These are phyloP conservation scores for Nakaseomyces glabratus DNA, from an alignment of 1,139 yeast genomes.

Conservation along the genomic window DNA sequence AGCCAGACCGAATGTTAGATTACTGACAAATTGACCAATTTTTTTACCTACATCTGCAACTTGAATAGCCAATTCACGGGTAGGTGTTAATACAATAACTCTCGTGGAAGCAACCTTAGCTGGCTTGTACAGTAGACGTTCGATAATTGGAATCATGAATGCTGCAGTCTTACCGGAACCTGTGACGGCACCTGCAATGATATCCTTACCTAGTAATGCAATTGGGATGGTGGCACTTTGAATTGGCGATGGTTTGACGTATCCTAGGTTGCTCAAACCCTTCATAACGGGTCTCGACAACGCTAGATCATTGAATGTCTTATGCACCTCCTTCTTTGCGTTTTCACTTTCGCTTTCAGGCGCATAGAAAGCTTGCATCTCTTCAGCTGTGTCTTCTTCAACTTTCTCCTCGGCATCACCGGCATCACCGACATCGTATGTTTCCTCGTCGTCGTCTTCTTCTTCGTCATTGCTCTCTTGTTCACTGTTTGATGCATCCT, in stretches of 20 bases:
- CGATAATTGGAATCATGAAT: constrained; percentile 89
- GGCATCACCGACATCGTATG: constrained; percentile 30
- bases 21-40: constrained; percentile 66
- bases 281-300: constrained; percentile 84
- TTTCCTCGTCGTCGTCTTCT: constrained; percentile 20
- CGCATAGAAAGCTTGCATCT: constrained; percentile 60
- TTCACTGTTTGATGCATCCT: too few species aligned
- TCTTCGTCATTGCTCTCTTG: constrained; percentile 25
- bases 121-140: constrained; percentile 83
- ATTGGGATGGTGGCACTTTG: constrained; percentile 91
- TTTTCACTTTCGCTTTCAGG: constrained; percentile 43
- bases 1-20: constrained; percentile 79
- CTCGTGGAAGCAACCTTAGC: constrained; percentile 77
- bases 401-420: constrained; percentile 31
- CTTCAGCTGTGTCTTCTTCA: constrained; percentile 63
- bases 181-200: constrained; percentile 99
- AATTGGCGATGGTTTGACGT: constrained; percentile 81
- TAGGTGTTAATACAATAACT: constrained; percentile 84
- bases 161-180: constrained; percentile 99
- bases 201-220: constrained; percentile 83
- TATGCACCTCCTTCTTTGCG: constrained; percentile 41
- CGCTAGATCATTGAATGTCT: constrained; percentile 65
- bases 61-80: constrained; percentile 96
- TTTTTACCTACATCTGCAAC: constrained; percentile 89
- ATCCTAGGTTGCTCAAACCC: constrained; percentile 73